Evolutionary conservation across 2,329 filamentous ascomycete genomes (phyloP), one percentile per base, ranked within the genome.

Genomic region (Colletotrichum salicis): DNA sequence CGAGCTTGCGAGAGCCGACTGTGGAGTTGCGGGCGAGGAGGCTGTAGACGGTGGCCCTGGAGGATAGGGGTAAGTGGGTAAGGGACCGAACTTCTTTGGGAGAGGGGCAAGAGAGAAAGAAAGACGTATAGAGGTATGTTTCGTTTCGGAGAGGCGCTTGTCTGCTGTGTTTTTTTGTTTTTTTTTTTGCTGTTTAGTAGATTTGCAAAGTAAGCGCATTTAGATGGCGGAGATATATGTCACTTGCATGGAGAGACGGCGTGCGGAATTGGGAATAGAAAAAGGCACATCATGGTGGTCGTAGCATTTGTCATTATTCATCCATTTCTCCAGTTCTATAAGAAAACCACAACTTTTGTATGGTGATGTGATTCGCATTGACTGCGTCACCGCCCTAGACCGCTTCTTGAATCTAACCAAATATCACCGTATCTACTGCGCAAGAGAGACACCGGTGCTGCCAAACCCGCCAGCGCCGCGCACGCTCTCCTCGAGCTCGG

Each of bases 401-500:
- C 4, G 27, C 27, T 29, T 29, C 27, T 29, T 29, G 8, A 48
- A 22, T 11, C 41, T 22, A 37, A 37, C 31, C 37, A 35, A 13
- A 22, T 11, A 15, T 15, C 5, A 27, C 6, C 6, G n/a, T 22
- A 29, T 64, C 51, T 64, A 67, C 64, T 74, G 64, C 29, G 61
- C 61, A 10, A 74, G 64, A 37, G 73, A 61, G n/a, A 74, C 65
- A 37, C 95, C 95, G 41, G 95, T 97, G 82, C 94, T 97, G 65
- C 95, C 95, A 79, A 97, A 97, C 1, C 95, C 96, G 31, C 95
- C 96, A 0, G 92, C 94, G 31, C 96, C 96, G 54, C 96, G 88
- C 12, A 97, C 94, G 79, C 94, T 98, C 85, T 95, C 94, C 78
- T 96, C 94, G 70, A 99, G 87, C 84, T 96, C 90, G 77, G 94